Conservation (phyloP, 371 early-diverging fungal genomes). For the Mortierella sp. region DNA sequence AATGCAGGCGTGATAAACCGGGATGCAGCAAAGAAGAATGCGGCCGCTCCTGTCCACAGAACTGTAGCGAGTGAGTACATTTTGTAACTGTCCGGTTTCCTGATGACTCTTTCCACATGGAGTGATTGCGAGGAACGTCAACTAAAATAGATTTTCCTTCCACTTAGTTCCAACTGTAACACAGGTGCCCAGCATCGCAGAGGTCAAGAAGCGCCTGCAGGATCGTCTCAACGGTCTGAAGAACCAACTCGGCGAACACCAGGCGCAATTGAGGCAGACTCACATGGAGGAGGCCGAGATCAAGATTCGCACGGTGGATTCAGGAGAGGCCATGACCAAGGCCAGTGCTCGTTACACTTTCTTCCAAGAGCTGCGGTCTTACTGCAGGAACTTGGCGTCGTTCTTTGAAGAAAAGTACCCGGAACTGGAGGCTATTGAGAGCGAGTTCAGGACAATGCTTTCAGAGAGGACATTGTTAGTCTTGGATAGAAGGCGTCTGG, state of each 20-base stretch:
- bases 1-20: constrained; percentile 65
- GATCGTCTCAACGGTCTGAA: constrained; percentile 55
- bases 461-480: constrained; percentile 61
- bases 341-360: constrained; percentile 73
- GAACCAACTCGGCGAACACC: constrained; percentile 61
- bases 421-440: constrained; percentile 74
- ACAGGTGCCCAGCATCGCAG: constrained; percentile 65
- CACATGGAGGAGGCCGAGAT: constrained; percentile 62
- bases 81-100: neutral
- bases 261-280: constrained; percentile 63
- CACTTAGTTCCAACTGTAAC: constrained; percentile 67
- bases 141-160: neutral
- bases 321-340: constrained; percentile 63
- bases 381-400: constrained; percentile 75
- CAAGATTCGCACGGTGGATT: constrained; percentile 51
- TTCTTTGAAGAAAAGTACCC: constrained; percentile 81
- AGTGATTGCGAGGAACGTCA: neutral
- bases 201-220: constrained; percentile 62
- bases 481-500: constrained; percentile 59
- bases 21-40: constrained; percentile 48
- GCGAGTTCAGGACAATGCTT: constrained; percentile 63
- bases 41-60: constrained; percentile 50
- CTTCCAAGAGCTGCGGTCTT: constrained; percentile 75
- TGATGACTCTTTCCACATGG: neutral
- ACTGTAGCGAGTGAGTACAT: constrained; percentile 34